Evolutionary conservation across 1,284 basidiomycete genomes (phyloP).

Genomic region (Leucoagaricus sp.): DNA sequence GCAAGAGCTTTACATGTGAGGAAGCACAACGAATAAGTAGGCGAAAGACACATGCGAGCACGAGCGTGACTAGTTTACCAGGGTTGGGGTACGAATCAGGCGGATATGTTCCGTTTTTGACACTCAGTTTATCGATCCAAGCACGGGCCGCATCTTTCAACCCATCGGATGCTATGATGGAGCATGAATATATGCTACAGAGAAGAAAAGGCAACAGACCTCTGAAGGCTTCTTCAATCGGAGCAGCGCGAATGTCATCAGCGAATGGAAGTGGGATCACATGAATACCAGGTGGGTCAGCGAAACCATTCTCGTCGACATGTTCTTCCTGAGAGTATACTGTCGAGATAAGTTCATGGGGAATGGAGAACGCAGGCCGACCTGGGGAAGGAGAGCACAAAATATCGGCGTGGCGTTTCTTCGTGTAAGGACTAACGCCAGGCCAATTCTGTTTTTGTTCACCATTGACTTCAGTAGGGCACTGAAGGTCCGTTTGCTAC

Average conservation of each 20-base stretch:
- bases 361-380: conserved; percentile 25
- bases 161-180: conserved; percentile 60
- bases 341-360: not conserved
- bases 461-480: conserved; percentile 86
- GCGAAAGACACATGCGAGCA: not conserved
- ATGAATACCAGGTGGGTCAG: conserved; percentile 90
- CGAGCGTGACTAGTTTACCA: conserved; percentile 47
- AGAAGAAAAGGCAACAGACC: conserved; percentile 36
- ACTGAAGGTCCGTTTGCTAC: conserved; percentile 89
- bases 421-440: conserved; percentile 75
- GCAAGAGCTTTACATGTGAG: conserved; percentile 56
- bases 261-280: conserved; percentile 90
- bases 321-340: conserved; percentile 61
- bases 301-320: conserved; percentile 72
- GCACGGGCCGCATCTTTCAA: conserved; percentile 69
- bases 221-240: conserved; percentile 56
- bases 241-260: conserved; percentile 88
- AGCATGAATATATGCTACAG: conserved; percentile 8
- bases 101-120: conserved; percentile 80
- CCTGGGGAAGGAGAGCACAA: conserved; percentile 88
- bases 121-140: conserved; percentile 79
- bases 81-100: conserved; percentile 95
- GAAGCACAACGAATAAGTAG: conserved; percentile 6
- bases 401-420: conserved; percentile 79
- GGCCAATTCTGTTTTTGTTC: conserved; percentile 80